These are phyloP conservation scores for Candida buenavistaensis DNA, from an alignment of 1,139 yeast genomes.

Conservation along the genomic window DNA sequence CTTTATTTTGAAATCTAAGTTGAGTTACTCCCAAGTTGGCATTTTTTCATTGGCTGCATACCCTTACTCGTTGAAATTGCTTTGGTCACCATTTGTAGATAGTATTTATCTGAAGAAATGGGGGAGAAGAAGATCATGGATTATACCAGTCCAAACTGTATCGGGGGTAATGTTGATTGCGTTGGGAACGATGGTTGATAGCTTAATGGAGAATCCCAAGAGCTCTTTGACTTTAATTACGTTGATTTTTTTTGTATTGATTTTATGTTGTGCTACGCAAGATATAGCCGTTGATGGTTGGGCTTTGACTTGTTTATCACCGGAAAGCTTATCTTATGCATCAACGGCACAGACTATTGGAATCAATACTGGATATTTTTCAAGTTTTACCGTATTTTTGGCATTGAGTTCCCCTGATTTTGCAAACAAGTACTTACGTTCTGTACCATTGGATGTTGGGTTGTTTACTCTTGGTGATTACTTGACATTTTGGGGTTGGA, in stretches of 20 bases:
- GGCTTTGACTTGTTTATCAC: slow-evolving; percentile 87
- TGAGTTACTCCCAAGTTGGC: slow-evolving; percentile 90
- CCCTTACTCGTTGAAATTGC: slow-evolving; percentile 86
- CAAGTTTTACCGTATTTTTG: slow-evolving; percentile 85
- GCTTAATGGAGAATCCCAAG: slow-evolving; percentile 56
- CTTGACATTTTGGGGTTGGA: slow-evolving; percentile 73
- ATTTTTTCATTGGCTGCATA: slow-evolving; percentile 88
- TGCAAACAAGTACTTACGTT: slow-evolving; percentile 78
- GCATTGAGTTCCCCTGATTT: slow-evolving; percentile 92
- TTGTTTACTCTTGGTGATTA: slow-evolving; percentile 73
- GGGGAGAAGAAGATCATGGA: slow-evolving; percentile 93
- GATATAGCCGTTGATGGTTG: slow-evolving; percentile 99
- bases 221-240: slow-evolving; percentile 57
- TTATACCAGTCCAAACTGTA: slow-evolving; percentile 82
- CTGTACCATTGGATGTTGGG: slow-evolving; percentile 61
- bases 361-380: slow-evolving; percentile 87
- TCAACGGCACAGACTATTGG: slow-evolving; percentile 98
- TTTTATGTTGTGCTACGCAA: slow-evolving; percentile 93
- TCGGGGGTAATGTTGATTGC: slow-evolving; percentile 68
- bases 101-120: slow-evolving; percentile 65
- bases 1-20: slow-evolving; percentile 74
- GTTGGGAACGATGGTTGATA: slow-evolving; percentile 62
- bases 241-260: slow-evolving; percentile 66
- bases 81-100: slow-evolving; percentile 97
- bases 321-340: slow-evolving; percentile 83